Evolutionary conservation across 139 green algal species (phyloP), one percentile per base, ranked within the genome.

Genomic region (Micractinium sp.): DNA sequence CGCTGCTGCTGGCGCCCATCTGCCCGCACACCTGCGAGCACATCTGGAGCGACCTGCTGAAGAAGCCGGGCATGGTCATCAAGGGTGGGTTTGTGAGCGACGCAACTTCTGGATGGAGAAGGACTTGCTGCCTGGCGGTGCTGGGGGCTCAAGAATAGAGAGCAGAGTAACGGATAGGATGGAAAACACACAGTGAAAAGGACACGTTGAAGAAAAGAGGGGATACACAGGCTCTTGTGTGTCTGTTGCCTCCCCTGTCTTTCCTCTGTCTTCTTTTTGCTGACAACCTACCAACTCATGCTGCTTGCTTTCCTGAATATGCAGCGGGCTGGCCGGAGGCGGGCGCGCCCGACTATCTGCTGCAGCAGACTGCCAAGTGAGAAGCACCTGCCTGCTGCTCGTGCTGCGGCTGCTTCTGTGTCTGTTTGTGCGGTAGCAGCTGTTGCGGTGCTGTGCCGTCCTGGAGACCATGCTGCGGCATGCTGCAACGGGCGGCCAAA

Each of bases 11-110:
- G 84, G 92, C 94, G 35, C 98, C 98, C 86, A 97, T 99, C 91
- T 95, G 91, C 19, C 98, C 98, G 19, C 98, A 99, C 94, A 97
- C 93, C 36, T 93, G 90, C 61, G 98, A 99, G 86, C 97, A 99
- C 93, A 90, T 99, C 14, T 99, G 97, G 97, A 69, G 90, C 33
- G 92, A 92, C 38, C 29, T 98, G 39, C 93, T 99, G 79, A 94
- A 95, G 71, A 92, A 90, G 83, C n/a, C 87, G 35, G 88, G 88
- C 82, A 89, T 91, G 39, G 88, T 95, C 13, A 83, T 98, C 20
- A 97, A 91, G 47, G 0, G 82, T 36, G 14, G 47, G 47, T 56
- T 56, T 56, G 47, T 56, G 47, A 56, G 9, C 5, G 47, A 56
- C 9, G 47, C 35, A 22, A 38, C 73, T 38, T 79, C 15, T 14